Conservation (phyloP, 179 eudicot genomes). For the Sideroxylon spinosum region DNA sequence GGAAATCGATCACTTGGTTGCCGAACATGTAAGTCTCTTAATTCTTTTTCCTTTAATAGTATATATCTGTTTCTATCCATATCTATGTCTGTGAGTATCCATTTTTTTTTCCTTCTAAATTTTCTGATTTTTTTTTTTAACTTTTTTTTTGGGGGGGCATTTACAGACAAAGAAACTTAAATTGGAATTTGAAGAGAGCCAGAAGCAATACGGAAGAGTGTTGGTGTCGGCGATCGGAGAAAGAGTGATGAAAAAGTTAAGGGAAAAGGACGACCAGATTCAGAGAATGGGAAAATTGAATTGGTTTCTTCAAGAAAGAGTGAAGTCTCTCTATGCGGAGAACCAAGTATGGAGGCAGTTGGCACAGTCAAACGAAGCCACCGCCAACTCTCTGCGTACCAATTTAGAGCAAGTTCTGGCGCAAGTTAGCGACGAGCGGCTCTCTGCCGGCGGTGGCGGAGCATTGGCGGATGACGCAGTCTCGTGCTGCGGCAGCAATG, state of each 20-base stretch:
- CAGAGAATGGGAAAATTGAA: slow-evolving; percentile 25
- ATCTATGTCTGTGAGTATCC: too few relatives aligned
- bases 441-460: not conserved
- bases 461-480: slow-evolving; percentile 27
- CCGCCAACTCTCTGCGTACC: slow-evolving; percentile 29
- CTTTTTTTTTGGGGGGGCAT: not conserved
- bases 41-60: too few relatives aligned
- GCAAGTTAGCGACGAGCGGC: slow-evolving; percentile 21
- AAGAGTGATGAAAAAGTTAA: slow-evolving; percentile 21
- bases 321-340: slow-evolving; percentile 26
- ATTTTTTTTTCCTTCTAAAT: not conserved
- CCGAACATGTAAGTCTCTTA: too few relatives aligned
- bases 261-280: slow-evolving; percentile 38
- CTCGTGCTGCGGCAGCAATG: slow-evolving; percentile 34
- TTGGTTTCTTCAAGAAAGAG: slow-evolving; percentile 27
- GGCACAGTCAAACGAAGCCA: slow-evolving; percentile 39
- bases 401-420: slow-evolving; percentile 32
- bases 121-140: not conserved
- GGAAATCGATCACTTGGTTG: too few relatives aligned
- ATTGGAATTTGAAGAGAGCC: slow-evolving; percentile 28
- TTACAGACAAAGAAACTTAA: slow-evolving; percentile 31
- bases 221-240: slow-evolving; percentile 27
- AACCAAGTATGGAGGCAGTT: slow-evolving; percentile 34
- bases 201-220: slow-evolving; percentile 26
- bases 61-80: too few relatives aligned